Base-by-base conservation (phyloP, 2,329 filamentous ascomycete genomes). In the Neurospora sp. region DNA sequence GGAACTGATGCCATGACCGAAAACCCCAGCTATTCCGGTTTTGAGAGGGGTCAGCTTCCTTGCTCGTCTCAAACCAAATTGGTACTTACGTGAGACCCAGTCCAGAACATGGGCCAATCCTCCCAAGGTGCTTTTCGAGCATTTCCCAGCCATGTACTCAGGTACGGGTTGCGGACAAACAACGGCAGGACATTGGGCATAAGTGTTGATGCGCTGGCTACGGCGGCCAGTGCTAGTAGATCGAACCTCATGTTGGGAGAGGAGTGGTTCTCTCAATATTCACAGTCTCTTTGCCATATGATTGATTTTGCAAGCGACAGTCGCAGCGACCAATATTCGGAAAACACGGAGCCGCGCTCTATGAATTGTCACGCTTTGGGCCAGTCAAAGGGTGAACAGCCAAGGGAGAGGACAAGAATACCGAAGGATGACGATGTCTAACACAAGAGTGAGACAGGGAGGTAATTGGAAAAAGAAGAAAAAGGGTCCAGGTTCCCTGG, bases 91-190 rank as follows among this genome's bases (percentile, higher is more conserved):
- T 76, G 77, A 66, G 77, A 73, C 15, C 77, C 78, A 2, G 77
- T 80, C 76, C 76, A 79, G 71, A 80, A 80, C 79, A 95, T 95
- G 33, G 93, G 93, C 93, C 93, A 97, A 80, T 88, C 86, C 69
- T 88, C 86, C 92, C 92, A 96, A 1, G 93, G 93, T 66, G 85
- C 85, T 69, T 90, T 86, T 74, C 93, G 86, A 52, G 92, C 91
- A 78, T 87, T 85, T 66, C 84, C 83, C 70, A 92, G 77, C 87
- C 87, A 89, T 40, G 85, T 83, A 76, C 85, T 88, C 70, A 89
- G 77, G 74, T 89, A 89, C 8, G 87, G 87, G 74, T 86, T 88
- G 57, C 87, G 83, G 36, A 89, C 87, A 69, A 86, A 81, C 69
- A 89, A 78, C 8, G 87, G 87, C 52, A 89, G 75, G 8, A 87